Evolutionary conservation across 345 rosid genomes (phyloP).

Genomic region (Acer campestre): DNA sequence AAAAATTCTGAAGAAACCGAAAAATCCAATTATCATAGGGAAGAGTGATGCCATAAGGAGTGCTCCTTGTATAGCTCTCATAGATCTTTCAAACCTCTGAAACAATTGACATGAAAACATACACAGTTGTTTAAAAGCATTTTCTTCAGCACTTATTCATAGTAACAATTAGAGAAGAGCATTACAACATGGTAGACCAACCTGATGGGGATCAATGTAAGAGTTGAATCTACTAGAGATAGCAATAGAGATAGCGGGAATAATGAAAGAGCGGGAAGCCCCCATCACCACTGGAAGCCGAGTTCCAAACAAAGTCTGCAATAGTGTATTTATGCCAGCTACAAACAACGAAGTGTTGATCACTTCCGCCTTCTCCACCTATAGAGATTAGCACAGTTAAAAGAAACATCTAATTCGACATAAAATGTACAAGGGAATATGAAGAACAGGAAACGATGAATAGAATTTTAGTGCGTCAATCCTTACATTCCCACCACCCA

Average conservation of each 20-base stretch:
- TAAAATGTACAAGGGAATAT: neutral
- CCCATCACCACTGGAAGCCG: conserved; percentile 90
- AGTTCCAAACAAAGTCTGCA: conserved; percentile 71
- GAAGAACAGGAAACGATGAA: neutral
- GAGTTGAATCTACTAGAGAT: conserved; percentile 40
- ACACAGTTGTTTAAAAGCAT: neutral
- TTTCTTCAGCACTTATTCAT: neutral
- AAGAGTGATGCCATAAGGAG: conserved; percentile 63
- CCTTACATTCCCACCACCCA: conserved; percentile 90
- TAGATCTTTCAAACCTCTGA: conserved; percentile 64
- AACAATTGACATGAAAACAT: conserved; percentile 10
- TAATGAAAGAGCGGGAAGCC: conserved; percentile 67
- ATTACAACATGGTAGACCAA: conserved; percentile 20
- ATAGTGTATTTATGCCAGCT: conserved; percentile 76
- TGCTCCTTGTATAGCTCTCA: conserved; percentile 84
- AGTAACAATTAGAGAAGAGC: too few relatives aligned
- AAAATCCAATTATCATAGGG: conserved; percentile 69
- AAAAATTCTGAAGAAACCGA: conserved; percentile 82
- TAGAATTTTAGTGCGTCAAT: neutral
- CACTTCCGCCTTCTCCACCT: conserved; percentile 85
- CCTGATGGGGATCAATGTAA: conserved; percentile 55
- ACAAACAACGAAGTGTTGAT: conserved; percentile 74
- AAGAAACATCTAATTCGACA: conserved; percentile 4
- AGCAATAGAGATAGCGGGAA: conserved; percentile 71
- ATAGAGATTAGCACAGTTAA: neutral